Base-by-base conservation (phyloP, 2,329 filamentous ascomycete species). In the Colletotrichum karsti region DNA sequence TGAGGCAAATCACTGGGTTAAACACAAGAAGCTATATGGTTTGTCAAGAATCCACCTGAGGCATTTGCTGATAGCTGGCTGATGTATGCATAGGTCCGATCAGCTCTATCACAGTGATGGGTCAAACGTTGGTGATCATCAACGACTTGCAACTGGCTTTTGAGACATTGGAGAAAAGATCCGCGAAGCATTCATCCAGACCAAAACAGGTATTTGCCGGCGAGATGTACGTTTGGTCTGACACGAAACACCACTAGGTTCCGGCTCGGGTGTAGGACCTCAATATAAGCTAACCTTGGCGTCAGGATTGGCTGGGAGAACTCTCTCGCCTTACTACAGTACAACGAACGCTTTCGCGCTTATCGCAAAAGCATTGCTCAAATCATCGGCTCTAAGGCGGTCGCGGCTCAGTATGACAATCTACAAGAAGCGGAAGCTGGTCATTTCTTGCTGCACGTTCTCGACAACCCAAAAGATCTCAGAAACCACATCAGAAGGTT, bases 331-430 rank as follows among this genome's bases (percentile, higher is more conserved):
- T 81, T 18, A 72, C 39, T 74, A 22, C 73, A 73, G 12, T 81
- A 84, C 57, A 78, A 78, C 9, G 74, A 77, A 13, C 77, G 73
- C 6, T 80, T 82, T 20, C 77, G 77, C 28, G 74, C 74, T 3
- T 78, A 84, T 51, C 83, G 86, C 10, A 87, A 83, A 72, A 77
- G 82, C 9, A 78, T 84, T 42, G 75, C 78, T 26, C 77, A 78
- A n/a, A 76, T 82, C 12, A 75, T 88, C 6, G 85, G 85, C 1
- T 81, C 83, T 1, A 82, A 81, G 37, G 62, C 70, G 0, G 70
- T 77, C 0, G 77, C 82, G 1, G 67, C 78, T 1, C 78, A 80
- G 20, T 85, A 82, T 64, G 74, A 82, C 37, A 33, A 65, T 0
- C 37, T 84, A 0, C 82, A 86, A 64, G 82, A 87, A 44, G 72